Base-by-base conservation (phyloP, 257 asterid genomes). In the Ajuga chamaepitys region DNA sequence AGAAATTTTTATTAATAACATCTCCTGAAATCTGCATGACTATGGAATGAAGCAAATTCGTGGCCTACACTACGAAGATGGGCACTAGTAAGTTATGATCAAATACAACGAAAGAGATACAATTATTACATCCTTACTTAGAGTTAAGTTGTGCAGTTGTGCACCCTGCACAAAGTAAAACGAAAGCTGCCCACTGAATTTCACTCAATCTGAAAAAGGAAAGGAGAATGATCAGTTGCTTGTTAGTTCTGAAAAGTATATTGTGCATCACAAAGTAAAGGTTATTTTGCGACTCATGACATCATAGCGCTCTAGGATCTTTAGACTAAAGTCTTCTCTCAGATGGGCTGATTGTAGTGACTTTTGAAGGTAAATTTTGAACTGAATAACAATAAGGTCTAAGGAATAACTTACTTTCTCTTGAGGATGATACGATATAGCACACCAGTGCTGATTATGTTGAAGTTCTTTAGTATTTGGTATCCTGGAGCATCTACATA, bases 401-500 rank as follows among this genome's bases (percentile, higher is more conserved):
- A 37, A 37, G 30, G 61, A 78, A 66, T 51, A 41, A 34, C 95
- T 83, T 82, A 94, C 99, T 83, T 86, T 73, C 79, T 94, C 79
- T 90, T 94, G 56, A 94, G 97, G 72, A 94, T 90, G 77, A 94
- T 83, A 58, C 91, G 91, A 63, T 89, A 94, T 60, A 94, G 71
- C 68, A 94, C 76, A 55, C 99, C 99, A 3, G 99, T 94, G 86
- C 95, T 94, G 81, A 94, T 90, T 75, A 94, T 94, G 80, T 94
- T 94, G 26, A 94, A 80, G 76, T 90, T 94, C 89, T 94, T 94
- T 61, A 94, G 80, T 79, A 94, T 88, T 82, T 94, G 99, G 82
- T 94, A 94, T 56, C 99, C 97, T 60, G 99, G 99, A 78, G 99
- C 99, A 86, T 94, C 99, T 51, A 94, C 99, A 65, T 94, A 94